Percentiles rank a stretch among this genome's conserved stretches.
These are phyloP conservation scores for Wickerhamomyces chambardii DNA, from an alignment of 805 yeast genomes.

Conservation along the genomic window DNA sequence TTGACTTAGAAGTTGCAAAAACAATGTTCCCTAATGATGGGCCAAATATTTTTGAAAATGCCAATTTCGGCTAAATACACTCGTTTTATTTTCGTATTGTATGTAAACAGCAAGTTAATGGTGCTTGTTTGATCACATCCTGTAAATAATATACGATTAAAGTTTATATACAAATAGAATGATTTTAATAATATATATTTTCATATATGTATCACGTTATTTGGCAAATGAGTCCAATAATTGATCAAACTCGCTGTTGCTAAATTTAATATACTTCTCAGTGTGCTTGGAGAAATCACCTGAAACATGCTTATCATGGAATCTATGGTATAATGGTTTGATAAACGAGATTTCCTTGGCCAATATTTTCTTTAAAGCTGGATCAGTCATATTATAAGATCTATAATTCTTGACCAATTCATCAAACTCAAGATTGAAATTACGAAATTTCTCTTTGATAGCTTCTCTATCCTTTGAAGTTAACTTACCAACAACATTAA, in stretches of 20 bases:
- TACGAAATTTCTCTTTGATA: constrained; percentile 76
- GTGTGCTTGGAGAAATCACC: constrained; percentile 69
- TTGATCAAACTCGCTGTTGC: constrained; percentile 34
- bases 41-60: background rate
- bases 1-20: background rate
- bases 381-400: constrained; percentile 57
- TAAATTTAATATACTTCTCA: constrained; percentile 63
- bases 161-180: too few species aligned
- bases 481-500: constrained; percentile 53
- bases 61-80: background rate
- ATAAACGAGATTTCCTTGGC: constrained; percentile 68
- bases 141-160: too few species aligned
- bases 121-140: too few species aligned
- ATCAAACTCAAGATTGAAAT: constrained; percentile 79
- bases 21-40: background rate
- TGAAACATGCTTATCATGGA: constrained; percentile 65
- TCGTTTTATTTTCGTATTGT: too few species aligned
- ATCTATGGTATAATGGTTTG: constrained; percentile 76
- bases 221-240: constrained; percentile 22
- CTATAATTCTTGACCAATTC: constrained; percentile 61
- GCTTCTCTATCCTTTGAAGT: constrained; percentile 71
- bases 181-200: too few species aligned
- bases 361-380: constrained; percentile 51
- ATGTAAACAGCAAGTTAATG: too few species aligned
- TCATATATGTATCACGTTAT: too few species aligned